phyloP scores from a whole-genome alignment of 371 early-diverging fungal genomes.

The Fennellomyces sp. region DNA sequence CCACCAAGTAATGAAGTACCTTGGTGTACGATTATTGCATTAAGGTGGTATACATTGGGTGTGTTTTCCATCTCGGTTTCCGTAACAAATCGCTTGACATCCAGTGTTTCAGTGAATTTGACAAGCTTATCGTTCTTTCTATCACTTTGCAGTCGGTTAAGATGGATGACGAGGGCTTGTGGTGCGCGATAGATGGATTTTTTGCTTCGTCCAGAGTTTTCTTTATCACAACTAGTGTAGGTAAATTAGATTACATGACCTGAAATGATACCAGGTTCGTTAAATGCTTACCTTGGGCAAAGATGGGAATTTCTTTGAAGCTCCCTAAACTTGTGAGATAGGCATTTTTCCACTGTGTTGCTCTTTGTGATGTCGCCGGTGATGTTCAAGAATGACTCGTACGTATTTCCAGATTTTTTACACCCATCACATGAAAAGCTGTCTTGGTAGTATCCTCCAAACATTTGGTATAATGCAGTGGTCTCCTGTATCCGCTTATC shows the following conservation, averaged over 20 bases:
- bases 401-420: constrained; percentile 66
- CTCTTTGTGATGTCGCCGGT: constrained; percentile 72
- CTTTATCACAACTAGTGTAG: constrained; percentile 52
- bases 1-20: constrained; percentile 79
- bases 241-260: background rate
- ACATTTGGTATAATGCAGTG: constrained; percentile 77
- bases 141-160: constrained; percentile 81
- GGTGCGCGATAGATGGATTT: constrained; percentile 75
- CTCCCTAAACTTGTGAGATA: constrained; percentile 26
- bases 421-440: constrained; percentile 74
- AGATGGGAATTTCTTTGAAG: constrained; percentile 4
- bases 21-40: constrained; percentile 80
- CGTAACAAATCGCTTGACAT: constrained; percentile 37
- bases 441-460: constrained; percentile 82
- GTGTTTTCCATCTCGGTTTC: constrained; percentile 38
- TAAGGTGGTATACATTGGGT: constrained; percentile 57
- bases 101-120: constrained; percentile 47
- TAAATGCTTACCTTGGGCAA: constrained; percentile 32
- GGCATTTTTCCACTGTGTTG: constrained; percentile 55
- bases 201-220: constrained; percentile 50
- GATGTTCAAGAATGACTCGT: constrained; percentile 74
- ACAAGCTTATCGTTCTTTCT: constrained; percentile 53
- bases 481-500: constrained; percentile 72
- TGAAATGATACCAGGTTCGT: background rate
- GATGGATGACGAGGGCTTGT: constrained; percentile 68